Evolutionary conservation across 73 alveolate species (phyloP), one percentile per base, ranked within the genome.

Genomic region (Paramecium bursaria): DNA sequence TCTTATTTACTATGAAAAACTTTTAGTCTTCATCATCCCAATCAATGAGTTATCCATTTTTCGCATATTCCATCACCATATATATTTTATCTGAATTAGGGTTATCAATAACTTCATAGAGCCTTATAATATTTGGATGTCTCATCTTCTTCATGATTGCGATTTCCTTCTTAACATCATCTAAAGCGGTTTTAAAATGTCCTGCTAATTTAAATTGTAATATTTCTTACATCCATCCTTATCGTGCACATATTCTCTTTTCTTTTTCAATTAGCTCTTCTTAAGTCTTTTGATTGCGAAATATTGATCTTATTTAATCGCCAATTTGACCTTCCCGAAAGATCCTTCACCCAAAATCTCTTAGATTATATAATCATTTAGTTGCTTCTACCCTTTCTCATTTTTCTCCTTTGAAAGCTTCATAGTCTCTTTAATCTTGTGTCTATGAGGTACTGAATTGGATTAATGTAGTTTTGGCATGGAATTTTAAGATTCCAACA

Each of bases 111-210:
- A 93, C 97, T 75, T 95, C 97, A 86, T 89, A 88, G 25, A 96
- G 88, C 29, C 91, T 75, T 27, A 96, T 92, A 30, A 96, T 85
- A 90, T 96, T 93, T 19, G 97, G 97, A 90, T 96, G 99, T 19
- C 88, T 88, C 87, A 96, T 60, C 86, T 91, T 94, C 87, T 94
- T 94, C 99, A 96, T 96, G 49, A 96, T 93, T 48, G 96, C 98
- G 31, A 96, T 96, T 87, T 96, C 99, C 53, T 93, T 57, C 25
- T 85, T 80, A 11, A 96, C 98, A 88, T 93, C 92, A 57, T 93
- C 91, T 7, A 96, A 75, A 14, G 93, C 91, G 61, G 86, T 87
- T 31, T 87, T 90, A 75, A 79, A 82, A 2, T 86, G 86, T 90
- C 90, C 88, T 9, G 86, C 95, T 75, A 48, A 13, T 53, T 53